Percentiles rank a stretch among this genome's conserved stretches.
phyloP scores from a whole-genome alignment of 768 basidiomycete genomes.

The Tricholoma terreum region DNA sequence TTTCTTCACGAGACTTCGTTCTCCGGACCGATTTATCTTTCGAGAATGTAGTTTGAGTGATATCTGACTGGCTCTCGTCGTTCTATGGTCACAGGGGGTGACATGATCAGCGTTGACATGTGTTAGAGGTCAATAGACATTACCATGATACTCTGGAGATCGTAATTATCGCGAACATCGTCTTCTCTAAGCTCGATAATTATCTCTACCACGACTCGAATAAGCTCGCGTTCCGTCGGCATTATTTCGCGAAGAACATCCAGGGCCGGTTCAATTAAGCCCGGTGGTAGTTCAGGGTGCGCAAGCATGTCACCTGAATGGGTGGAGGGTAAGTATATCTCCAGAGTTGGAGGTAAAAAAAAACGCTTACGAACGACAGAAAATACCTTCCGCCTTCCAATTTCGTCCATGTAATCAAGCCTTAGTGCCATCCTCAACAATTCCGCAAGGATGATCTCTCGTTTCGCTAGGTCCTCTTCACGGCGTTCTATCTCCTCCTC shows the following conservation, averaged over 20 bases:
- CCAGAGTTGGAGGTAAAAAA: neutral
- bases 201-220: constrained; percentile 85
- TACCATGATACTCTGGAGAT: constrained; percentile 22
- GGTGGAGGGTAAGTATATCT: neutral
- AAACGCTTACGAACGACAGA: constrained; percentile 74
- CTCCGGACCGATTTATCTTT: constrained; percentile 30
- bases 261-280: constrained; percentile 74
- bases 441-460: constrained; percentile 76
- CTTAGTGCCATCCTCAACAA: constrained; percentile 77
- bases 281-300: constrained; percentile 75
- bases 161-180: constrained; percentile 34
- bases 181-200: constrained; percentile 69
- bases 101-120: neutral
- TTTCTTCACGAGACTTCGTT: constrained; percentile 50
- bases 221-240: constrained; percentile 80
- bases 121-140: neutral
- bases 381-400: constrained; percentile 89
- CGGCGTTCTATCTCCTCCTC: constrained; percentile 45
- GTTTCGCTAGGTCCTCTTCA: constrained; percentile 60
- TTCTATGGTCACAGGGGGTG: constrained; percentile 1
- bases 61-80: constrained; percentile 28
- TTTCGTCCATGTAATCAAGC: constrained; percentile 92
- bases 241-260: constrained; percentile 85
- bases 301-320: constrained; percentile 80
- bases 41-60: constrained; percentile 21